Base-by-base conservation (phyloP, 495 filamentous ascomycete species). In the Lichina pygmaea region DNA sequence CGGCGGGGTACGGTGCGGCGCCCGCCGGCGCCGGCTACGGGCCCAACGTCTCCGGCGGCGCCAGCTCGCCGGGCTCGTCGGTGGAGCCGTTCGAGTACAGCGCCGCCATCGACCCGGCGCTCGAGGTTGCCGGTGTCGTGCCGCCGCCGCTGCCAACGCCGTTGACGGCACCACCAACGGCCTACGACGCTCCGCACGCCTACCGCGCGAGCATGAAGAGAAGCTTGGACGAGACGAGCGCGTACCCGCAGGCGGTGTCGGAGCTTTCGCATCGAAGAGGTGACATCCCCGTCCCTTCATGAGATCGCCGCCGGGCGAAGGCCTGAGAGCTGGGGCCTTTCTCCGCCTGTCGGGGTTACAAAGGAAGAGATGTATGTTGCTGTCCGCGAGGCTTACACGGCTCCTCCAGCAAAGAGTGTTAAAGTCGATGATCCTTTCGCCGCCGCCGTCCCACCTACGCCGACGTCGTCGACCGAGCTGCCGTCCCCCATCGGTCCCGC, bases 381-480 rank as follows among this genome's bases (percentile, higher is more conserved):
- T 54, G 56, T 48, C 55, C 52, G 50, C 48, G 50, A 52, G 49
- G 58, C 67, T 70, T 58, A 68, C 62, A 58, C 58, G 53, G 59
- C 53, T 56, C 50, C 51, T 58, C 49, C 64, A 83, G 79, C 70
- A 55, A 79, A 75, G 63, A 66, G 67, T 53, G 70, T 81, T 52
- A 77, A 71, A 49, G 72, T 89, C 50, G 72, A 75, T 58, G 77
- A 91, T 53, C 71, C 91, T 34, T 70, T 86, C 51, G 64, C 72
- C 39, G 58, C 81, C 33, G 77, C 68, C 36, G 77, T 78, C 47
- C 71, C 72, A 0, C 60, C 70, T 33, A 16, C 40, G 12, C 36
- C 42, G 13, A 61, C 71, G 39, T 68, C 72, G 51, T 64, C 71
- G 42, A 65, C 70, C 41, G 58, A 57, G n/a, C 46, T 48, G 34